Base-by-base conservation (phyloP, 2,329 filamentous ascomycete genomes). In the Pseudonectria foliicola region DNA sequence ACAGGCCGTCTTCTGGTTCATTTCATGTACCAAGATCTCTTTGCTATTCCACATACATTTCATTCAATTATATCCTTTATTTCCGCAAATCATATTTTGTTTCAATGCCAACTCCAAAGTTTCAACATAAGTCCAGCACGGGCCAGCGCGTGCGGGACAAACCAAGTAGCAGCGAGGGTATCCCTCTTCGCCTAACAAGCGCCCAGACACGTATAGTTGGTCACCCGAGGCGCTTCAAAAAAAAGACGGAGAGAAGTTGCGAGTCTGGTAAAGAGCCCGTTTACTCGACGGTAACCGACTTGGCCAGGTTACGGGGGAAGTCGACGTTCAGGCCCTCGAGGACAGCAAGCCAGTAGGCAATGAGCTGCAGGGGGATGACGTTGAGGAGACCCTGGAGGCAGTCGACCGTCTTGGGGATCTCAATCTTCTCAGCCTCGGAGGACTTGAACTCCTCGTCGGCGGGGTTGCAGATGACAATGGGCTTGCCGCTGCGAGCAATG, bases 251-350 rank as follows among this genome's bases (percentile, higher is more conserved):
- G 40, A 38, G 41, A 42, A 52, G 39, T 38, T 34, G 38, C 43
- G 37, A 40, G 18, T 26, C 32, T 10, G 26, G 26, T 21, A 40
- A 39, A 27, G 27, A 13, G 35, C 44, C 28, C 39, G 35, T 58
- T 73, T 90, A 98, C 78, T 98, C 92, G 51, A 98, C 92, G 46
- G 92, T 98, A 47, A 98, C 92, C 45, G 88, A 95, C 80, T 98
- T 98, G 63, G 92, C 92, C 68, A 98, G 70, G 73, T 98, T 98
- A 57, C 92, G 84, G 39, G 92, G 92, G 79, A 96, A 96, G 62
- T 98, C 92, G 41, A 98, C 92, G 61, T 98, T 96, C 49, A 95
- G 73, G 34, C 89, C 90, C 71, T 95, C 92, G 49, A 84, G 83
- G 54, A 98, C 90, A 35, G 92, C 92, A 47, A 98, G 80, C 90